phyloP scores from a whole-genome alignment of 1,284 basidiomycete species.

The Irpex rosettiformis region DNA sequence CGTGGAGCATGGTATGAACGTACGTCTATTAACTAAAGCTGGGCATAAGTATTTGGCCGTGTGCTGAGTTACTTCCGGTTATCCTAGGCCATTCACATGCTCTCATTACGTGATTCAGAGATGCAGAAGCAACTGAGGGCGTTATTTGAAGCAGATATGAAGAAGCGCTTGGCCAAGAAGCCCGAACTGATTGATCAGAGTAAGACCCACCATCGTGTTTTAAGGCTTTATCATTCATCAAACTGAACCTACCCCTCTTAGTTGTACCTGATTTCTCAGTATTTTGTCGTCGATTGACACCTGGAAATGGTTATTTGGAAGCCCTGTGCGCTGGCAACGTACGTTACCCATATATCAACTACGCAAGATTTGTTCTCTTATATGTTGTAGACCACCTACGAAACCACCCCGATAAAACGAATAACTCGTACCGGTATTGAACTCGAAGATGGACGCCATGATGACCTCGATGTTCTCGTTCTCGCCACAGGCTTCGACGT shows the following conservation, averaged over 20 bases:
- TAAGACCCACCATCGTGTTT: constrained; percentile 18
- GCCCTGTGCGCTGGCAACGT: constrained; percentile 59
- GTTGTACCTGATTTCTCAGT: constrained; percentile 58
- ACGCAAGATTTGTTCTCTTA: no score
- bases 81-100: constrained; percentile 39
- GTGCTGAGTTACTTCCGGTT: neutral
- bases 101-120: constrained; percentile 41
- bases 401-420: constrained; percentile 36
- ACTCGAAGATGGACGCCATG: constrained; percentile 46
- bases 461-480: constrained; percentile 53
- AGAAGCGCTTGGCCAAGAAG: constrained; percentile 46
- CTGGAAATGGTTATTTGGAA: constrained; percentile 63
- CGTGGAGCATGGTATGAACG: constrained; percentile 53
- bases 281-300: constrained; percentile 54
- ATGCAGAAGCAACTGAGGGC: constrained; percentile 37
- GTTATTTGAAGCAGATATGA: constrained; percentile 46
- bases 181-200: constrained; percentile 57
- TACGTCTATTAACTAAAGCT: constrained; percentile 27
- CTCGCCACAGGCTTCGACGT: constrained; percentile 38
- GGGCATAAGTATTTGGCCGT: no score
- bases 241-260: constrained; percentile 37
- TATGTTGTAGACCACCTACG: constrained; percentile 27
- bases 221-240: neutral
- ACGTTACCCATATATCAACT: no score
- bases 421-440: constrained; percentile 54